Percentiles rank a stretch among this genome's conserved stretches.
phyloP scores from a whole-genome alignment of 2,329 filamentous ascomycete genomes.

The Alternaria dauci region DNA sequence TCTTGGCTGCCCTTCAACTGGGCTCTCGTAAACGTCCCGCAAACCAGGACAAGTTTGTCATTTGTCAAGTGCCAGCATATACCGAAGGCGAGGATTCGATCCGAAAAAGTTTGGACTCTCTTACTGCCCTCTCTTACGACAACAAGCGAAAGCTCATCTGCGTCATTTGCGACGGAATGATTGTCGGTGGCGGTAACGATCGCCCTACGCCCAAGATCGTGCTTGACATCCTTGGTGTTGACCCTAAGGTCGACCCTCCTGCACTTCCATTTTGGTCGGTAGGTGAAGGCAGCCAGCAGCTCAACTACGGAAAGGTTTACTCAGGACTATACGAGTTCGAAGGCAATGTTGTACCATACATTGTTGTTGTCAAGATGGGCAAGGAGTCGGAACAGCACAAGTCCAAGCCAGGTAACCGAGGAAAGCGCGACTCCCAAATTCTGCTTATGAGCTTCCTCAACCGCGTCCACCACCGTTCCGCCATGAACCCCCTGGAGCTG shows the following conservation, averaged over 20 bases:
- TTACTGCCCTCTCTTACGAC: conserved; percentile 94
- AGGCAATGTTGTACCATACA: conserved; percentile 95
- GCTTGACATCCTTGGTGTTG: conserved; percentile 94
- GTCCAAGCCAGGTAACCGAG: conserved; percentile 94
- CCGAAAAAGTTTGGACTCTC: conserved; percentile 89
- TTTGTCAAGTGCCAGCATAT: conserved; percentile 97
- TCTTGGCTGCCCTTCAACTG: conserved; percentile 90
- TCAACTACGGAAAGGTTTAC: conserved; percentile 99
- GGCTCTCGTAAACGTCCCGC: conserved; percentile 88
- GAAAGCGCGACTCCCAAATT: conserved; percentile 98
- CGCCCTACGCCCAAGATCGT: conserved; percentile 97
- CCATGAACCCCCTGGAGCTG: conserved; percentile 95
- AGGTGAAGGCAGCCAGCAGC: conserved; percentile 85
- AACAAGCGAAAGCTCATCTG: conserved; percentile 98
- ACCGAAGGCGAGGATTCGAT: conserved; percentile 97
- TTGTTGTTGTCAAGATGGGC: conserved; percentile 96
- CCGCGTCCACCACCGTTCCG: conserved; percentile 89
- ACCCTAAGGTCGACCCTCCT: conserved; percentile 94
- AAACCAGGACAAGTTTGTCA: conserved; percentile 97
- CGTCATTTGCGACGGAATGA: conserved; percentile 96
- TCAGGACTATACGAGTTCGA: conserved; percentile 97
- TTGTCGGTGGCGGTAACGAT: conserved; percentile 95
- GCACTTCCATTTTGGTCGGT: conserved; percentile 94
- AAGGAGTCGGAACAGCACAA: conserved; percentile 94
- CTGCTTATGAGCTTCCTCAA: conserved; percentile 97